Base-by-base conservation (phyloP, 768 basidiomycete species). In the Cyclocybe cylindracea region DNA sequence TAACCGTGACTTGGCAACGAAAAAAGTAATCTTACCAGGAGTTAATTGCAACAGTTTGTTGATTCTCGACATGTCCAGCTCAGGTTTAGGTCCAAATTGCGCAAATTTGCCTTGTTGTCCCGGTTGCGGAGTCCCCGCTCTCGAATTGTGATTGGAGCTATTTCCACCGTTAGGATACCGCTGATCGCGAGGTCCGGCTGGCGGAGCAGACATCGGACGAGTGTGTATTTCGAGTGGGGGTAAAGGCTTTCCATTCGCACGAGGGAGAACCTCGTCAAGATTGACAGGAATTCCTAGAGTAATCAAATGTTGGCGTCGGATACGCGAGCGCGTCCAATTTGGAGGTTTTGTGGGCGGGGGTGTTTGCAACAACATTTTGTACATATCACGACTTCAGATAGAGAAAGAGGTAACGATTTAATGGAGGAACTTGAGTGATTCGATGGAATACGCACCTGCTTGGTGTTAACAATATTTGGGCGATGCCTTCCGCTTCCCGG, bases 211-310 rank as follows among this genome's bases (percentile, higher is more conserved):
- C 72, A 84, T 77, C 2, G 91, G 89, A 41, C 91, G 80, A 16
- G 92, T 94, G 29, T 82, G 83, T 44, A 97, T 91, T 56, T 93
- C 85, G 39, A 96, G 75, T 14, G 86, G 79, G 2, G 94, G 94
- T 34, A 96, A 75, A 5, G 80, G 73, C 61, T 84, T 87, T 39
- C 80, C 78, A 53, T 75, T 81, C 7, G 79, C 75, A 42, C 79
- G 83, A 2, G 90, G 89, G 37, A 91, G 73, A 7, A 96, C 85
- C 72, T 98, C 95, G 65, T 98, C 95, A 5, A 98, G 77, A 64
- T 98, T 98, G 46, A 98, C 91, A 3, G 95, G 95, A 41, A 98
- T 87, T 18, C 95, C 95, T 19, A 98, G 83, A 10, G 91, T 72
- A 54, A 96, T 96, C 43, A 98, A 77, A 62, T 97, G 92, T 63